Evolutionary conservation across 768 basidiomycete species (phyloP).

Genomic region (Pisolithus orientalis): DNA sequence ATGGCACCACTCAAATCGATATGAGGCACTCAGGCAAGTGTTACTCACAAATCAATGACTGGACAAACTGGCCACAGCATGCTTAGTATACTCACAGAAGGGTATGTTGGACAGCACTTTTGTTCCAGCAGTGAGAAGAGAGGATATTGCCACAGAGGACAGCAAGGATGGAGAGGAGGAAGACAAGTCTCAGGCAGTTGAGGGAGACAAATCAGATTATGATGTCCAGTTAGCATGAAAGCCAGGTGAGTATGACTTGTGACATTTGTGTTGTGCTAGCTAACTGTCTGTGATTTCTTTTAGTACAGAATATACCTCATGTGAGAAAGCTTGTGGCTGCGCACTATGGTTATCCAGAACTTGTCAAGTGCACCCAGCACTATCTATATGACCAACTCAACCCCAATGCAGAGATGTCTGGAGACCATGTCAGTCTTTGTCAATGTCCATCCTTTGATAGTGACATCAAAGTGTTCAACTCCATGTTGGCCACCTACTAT

Average conservation of each 20-base stretch:
- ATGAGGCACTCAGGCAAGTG: slow-evolving; percentile 12
- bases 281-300: background rate
- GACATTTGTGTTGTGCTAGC: too few relatives aligned
- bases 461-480: background rate
- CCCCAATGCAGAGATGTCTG: too few relatives aligned
- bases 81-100: background rate
- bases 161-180: background rate
- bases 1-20: slow-evolving; percentile 17
- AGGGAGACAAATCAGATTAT: background rate
- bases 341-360: too few relatives aligned
- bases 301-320: slow-evolving; percentile 3
- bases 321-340: background rate
- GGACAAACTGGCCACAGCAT: background rate
- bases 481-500: too few relatives aligned
- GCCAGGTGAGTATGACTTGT: background rate
- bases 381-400: too few relatives aligned
- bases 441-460: background rate
- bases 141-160: background rate
- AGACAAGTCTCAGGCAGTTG: background rate
- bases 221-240: background rate
- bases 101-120: background rate
- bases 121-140: background rate
- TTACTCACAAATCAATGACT: background rate
- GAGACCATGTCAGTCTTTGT: too few relatives aligned
- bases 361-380: too few relatives aligned